Evolutionary conservation across 2,329 filamentous ascomycete species (phyloP), one percentile per base, ranked within the genome.

Genomic region (Fusarium algeriense): DNA sequence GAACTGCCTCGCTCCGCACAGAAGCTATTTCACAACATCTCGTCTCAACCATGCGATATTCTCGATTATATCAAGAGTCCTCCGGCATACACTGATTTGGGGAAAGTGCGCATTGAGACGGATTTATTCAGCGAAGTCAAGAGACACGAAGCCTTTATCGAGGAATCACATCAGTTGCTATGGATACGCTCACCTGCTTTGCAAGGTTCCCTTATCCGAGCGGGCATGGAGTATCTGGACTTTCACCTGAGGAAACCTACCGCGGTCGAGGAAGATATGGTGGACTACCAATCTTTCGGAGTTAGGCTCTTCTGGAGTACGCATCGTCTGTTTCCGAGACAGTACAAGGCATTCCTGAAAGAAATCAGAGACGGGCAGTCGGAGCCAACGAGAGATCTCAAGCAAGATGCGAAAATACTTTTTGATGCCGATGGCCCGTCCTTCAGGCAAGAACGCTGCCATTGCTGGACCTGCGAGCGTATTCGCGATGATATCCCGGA

Each of bases 131-230:
- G 15, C 6, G 62, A 70, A 28, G 52, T 70, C 2, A 70, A 68
- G 10, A 64, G 62, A 8, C 48, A 70, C 0, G 48, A 68, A 7
- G 11, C 6, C 0, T 48, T 70, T 3, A 68, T 70, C 2, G 37
- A 67, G 2, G 57, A 71, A 7, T 67, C 67, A 3, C 37, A 68
- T 19, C 19, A 40, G 6, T 37, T 70, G 1, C 26, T 70, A 5
- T 71, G 67, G 68, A 68, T 70, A 55, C 62, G 68, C 2, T 52
- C 68, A 2, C 67, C 67, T 2, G 46, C 68, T 17, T 46, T 70
- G 1, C 20, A 35, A 8, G 67, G 67, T 3, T 70, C 68, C 0
- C 13, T 70, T 7, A 43, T 26, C 4, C 53, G 68, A 6, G 48
- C 62, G 8, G 54, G 62, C 8, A 7, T 35, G 26, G 43, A 71